Conservation (phyloP, 1,284 basidiomycete genomes). For the Ustilago xerochloae region DNA sequence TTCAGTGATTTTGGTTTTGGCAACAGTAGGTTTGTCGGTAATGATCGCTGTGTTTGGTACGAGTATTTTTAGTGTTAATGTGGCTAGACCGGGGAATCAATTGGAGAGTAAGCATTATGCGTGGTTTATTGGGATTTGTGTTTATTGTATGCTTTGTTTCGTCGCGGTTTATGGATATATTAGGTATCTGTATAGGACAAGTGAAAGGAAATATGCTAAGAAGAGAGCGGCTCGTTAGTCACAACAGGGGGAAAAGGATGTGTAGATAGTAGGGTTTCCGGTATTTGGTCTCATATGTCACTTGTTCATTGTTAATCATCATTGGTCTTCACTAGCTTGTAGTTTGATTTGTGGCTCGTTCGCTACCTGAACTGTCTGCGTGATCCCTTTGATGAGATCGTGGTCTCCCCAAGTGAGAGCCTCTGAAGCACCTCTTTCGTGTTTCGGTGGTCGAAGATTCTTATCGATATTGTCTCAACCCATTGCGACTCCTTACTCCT, state of each 20-base stretch:
- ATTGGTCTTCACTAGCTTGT: too few relatives aligned
- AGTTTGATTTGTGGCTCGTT: too few relatives aligned
- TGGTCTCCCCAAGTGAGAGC: too few relatives aligned
- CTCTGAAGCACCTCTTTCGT: too few relatives aligned
- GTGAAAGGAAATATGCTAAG: constrained; percentile 18
- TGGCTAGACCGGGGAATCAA: constrained; percentile 70
- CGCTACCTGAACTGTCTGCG: too few relatives aligned
- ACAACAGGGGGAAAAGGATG: background rate
- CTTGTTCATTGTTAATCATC: too few relatives aligned
- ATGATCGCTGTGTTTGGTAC: constrained; percentile 68
- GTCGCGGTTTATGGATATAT: constrained; percentile 11
- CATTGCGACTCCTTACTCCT: background rate
- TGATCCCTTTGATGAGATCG: too few relatives aligned
- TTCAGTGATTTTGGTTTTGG: constrained; percentile 69
- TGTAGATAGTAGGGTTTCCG: background rate
- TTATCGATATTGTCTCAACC: too few relatives aligned
- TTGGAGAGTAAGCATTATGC: constrained; percentile 25
- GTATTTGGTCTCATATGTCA: background rate
- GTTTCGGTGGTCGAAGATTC: too few relatives aligned
- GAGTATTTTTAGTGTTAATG: constrained; percentile 71
- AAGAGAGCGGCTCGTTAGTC: constrained; percentile 20
- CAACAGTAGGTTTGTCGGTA: constrained; percentile 77
- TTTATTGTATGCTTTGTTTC: background rate
- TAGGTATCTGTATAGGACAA: constrained; percentile 9
- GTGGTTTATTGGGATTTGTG: constrained; percentile 30